A percentile compares a stretch with the other conserved stretches of the same genome.
phyloP scores from a whole-genome alignment of 768 basidiomycete genomes.

The Naganishia kalamii region DNA sequence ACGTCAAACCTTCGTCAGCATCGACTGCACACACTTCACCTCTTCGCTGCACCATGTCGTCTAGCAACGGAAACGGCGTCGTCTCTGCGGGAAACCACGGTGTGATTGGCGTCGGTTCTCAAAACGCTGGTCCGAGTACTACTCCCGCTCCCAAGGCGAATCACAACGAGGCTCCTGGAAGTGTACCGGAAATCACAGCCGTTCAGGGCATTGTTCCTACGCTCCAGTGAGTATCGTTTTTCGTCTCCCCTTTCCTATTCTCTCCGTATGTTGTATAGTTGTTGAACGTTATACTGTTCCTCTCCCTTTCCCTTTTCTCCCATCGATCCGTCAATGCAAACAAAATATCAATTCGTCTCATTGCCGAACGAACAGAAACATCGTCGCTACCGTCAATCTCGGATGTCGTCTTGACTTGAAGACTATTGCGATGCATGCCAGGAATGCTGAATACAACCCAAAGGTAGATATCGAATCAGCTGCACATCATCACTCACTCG shows the following conservation, averaged over 20 bases:
- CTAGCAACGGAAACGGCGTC: constrained; percentile 13
- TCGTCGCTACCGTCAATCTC: constrained; percentile 96
- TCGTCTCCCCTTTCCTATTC: background rate
- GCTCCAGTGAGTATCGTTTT: constrained; percentile 59
- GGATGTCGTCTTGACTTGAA: constrained; percentile 95
- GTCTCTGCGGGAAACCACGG: constrained; percentile 1
- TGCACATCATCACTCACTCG: background rate
- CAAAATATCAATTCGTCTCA: background rate
- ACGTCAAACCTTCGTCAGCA: background rate
- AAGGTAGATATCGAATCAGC: constrained; percentile 60
- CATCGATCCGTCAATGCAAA: background rate
- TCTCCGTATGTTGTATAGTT: background rate
- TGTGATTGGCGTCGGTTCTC: constrained; percentile 8
- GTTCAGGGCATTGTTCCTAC: constrained; percentile 99
- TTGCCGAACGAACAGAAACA: constrained; percentile 56
- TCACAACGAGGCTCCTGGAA: constrained; percentile 1
- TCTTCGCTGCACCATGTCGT: constrained; percentile 3
- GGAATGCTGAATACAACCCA: constrained; percentile 99
- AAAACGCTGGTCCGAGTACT: background rate
- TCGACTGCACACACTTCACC: background rate
- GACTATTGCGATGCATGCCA: constrained; percentile 94
- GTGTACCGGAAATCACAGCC: constrained; percentile 67
- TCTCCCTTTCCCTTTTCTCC: background rate
- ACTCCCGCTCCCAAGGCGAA: background rate
- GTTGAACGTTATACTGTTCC: constrained; percentile 1